Conservation (phyloP, 208 protist species). For the Balamuthia mandrillaris region DNA sequence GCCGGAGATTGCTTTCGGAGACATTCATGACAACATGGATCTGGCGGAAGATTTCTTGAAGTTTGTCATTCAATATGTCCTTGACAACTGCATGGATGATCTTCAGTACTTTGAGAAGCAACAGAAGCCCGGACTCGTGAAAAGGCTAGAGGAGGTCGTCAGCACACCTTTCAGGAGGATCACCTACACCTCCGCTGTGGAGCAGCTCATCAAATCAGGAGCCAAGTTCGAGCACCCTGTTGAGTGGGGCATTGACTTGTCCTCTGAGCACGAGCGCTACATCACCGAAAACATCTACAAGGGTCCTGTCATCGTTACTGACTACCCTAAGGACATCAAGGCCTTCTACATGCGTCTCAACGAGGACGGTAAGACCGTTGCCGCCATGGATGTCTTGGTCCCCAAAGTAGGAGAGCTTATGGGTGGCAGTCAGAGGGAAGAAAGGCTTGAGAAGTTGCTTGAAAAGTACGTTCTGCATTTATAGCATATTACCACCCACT, state of each 20-base stretch:
- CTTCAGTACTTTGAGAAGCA: conserved; percentile 47
- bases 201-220: conserved; percentile 47
- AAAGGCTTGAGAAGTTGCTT: conserved; percentile 35
- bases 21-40: conserved; percentile 61
- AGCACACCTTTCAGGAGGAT: conserved; percentile 53
- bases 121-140: conserved; percentile 20
- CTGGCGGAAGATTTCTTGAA: conserved; percentile 55
- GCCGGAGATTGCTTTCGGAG: conserved; percentile 75
- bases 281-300: conserved; percentile 41
- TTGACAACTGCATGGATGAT: conserved; percentile 36
- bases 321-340: conserved; percentile 76
- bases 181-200: conserved; percentile 73
- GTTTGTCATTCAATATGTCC: conserved; percentile 9
- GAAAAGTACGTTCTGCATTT: background rate
- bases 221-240: conserved; percentile 55
- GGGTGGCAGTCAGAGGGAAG: conserved; percentile 69
- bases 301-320: conserved; percentile 61
- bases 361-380: conserved; percentile 64
- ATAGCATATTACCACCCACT: background rate
- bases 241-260: conserved; percentile 67
- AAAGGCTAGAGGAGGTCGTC: conserved; percentile 47
- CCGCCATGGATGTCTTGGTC: conserved; percentile 73
- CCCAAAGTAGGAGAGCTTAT: conserved; percentile 76
- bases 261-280: conserved; percentile 74
- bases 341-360: conserved; percentile 76